Percentiles rank a stretch among this genome's conserved stretches.
Evolutionary conservation across 1,139 yeast genomes (phyloP).

Genomic region (Magnusiomyces suaveolens): DNA sequence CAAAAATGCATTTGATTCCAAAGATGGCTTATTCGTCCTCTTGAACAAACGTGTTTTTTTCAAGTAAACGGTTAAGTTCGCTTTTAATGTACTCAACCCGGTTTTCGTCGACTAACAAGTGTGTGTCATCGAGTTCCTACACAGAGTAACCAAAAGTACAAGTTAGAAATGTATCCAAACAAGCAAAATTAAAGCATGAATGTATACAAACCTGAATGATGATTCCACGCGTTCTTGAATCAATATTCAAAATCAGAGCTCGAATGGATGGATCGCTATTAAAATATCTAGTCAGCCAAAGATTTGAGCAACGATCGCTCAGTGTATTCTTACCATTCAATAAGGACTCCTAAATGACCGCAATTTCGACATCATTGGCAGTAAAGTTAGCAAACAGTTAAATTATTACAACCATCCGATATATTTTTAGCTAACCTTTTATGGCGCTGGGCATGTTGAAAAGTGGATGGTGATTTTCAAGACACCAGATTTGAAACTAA

Average conservation of each 20-base stretch:
- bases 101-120: slow-evolving; percentile 65
- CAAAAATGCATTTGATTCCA: no score
- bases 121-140: slow-evolving; percentile 83
- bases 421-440: slow-evolving; percentile 18
- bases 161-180: not conserved
- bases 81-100: slow-evolving; percentile 66
- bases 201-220: slow-evolving; percentile 42
- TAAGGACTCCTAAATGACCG: slow-evolving; percentile 15
- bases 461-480: no score
- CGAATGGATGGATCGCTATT: slow-evolving; percentile 79
- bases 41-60: slow-evolving; percentile 79
- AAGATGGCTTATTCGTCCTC: slow-evolving; percentile 61
- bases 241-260: slow-evolving; percentile 76
- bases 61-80: slow-evolving; percentile 64
- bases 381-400: slow-evolving; percentile 1
- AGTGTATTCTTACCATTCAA: slow-evolving; percentile 26
- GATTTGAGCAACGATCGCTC: not conserved
- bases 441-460: slow-evolving; percentile 26
- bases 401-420: not conserved
- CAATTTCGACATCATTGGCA: not conserved
- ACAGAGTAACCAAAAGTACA: not conserved
- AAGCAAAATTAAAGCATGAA: not conserved
- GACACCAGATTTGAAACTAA: no score
- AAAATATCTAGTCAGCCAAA: not conserved
- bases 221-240: slow-evolving; percentile 60